Base-by-base conservation (phyloP, 306 rosid species). In the Quercus agrifolia region DNA sequence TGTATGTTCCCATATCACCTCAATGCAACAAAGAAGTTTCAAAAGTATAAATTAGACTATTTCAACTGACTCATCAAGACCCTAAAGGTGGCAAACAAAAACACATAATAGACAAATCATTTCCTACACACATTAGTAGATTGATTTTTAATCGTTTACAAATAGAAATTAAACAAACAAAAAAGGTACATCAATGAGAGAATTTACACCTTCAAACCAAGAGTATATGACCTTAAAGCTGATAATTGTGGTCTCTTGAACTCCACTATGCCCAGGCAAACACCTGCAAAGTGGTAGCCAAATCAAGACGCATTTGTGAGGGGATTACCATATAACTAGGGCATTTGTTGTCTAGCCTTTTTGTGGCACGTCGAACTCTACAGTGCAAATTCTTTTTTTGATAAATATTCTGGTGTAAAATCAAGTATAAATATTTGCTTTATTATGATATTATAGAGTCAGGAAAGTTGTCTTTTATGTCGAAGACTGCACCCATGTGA, bases 141-240 rank as follows among this genome's bases (percentile, higher is more conserved):
- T 33, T 51, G 18, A 81, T 3, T 68, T 56, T 15, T 17, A 63
- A 49, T 19, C 64, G 35, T 12, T 44, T 30, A 56, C 56, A 35
- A 33, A 70, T 3, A 64, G 15, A 25, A 75, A 63, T 18, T 20
- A 55, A 66, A 3, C 41, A 54, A 63, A 73, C 25, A 80, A 10
- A 78, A 70, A 71, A 44, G 46, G 63, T 12, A 51, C 55, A 63
- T 61, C 9, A 72, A 71, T 35, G 62, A 55, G 77, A 75, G 78
- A 58, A 61, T 31, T n/a, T 76, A 71, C 82, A 94, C 97, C 98
- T 94, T 89, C 20, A 84, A 79, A 49, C 83, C 77, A 61, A 78
- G 78, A 56, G 85, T 55, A 85, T 84, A 82, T 31, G 93, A 81
- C 71, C 77, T 59, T 9, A 86, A 88, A 77, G 92, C 84, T 58